Evolutionary conservation across 768 basidiomycete species (phyloP).

Genomic region (Roridomyces roridus): DNA sequence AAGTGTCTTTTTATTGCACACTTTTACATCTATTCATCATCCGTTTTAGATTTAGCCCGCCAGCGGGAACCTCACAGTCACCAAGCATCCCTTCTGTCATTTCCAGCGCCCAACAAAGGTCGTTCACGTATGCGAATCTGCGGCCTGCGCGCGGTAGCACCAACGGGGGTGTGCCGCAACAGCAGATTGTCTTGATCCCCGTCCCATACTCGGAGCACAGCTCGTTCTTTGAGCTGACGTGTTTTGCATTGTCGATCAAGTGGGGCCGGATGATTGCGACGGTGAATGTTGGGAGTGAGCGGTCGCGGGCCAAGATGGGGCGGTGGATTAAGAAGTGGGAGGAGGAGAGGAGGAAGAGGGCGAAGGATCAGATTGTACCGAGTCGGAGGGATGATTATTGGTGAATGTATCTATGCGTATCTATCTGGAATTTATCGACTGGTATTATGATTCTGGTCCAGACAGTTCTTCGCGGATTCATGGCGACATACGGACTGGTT

Average conservation of each 20-base stretch:
- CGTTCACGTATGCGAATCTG: constrained; percentile 75
- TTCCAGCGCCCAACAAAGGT: constrained; percentile 63
- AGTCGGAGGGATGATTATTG: constrained; percentile 56
- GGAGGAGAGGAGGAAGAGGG: constrained; percentile 69
- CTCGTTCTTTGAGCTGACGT: constrained; percentile 94
- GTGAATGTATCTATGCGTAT: constrained; percentile 30
- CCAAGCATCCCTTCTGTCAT: constrained; percentile 77
- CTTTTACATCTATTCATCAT: neutral
- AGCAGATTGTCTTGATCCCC: no score
- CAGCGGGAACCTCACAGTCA: constrained; percentile 64
- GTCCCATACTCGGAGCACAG: constrained; percentile 96
- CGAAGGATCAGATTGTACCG: constrained; percentile 42
- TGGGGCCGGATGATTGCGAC: constrained; percentile 95
- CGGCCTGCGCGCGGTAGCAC: constrained; percentile 70
- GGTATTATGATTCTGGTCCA: no score
- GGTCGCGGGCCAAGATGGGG: constrained; percentile 82
- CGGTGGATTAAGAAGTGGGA: constrained; percentile 93
- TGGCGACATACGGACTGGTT: no score
- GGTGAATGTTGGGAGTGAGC: constrained; percentile 83
- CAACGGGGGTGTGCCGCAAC: constrained; percentile 60
- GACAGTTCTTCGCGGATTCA: no score
- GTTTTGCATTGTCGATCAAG: constrained; percentile 88
- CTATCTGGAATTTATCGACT: no score
- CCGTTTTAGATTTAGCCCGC: constrained; percentile 62
- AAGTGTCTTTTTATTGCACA: constrained; percentile 35